A percentile compares a stretch with the other conserved stretches of the same genome.
phyloP scores from a whole-genome alignment of 495 filamentous ascomycete genomes.

The Penicillium riverlandense region DNA sequence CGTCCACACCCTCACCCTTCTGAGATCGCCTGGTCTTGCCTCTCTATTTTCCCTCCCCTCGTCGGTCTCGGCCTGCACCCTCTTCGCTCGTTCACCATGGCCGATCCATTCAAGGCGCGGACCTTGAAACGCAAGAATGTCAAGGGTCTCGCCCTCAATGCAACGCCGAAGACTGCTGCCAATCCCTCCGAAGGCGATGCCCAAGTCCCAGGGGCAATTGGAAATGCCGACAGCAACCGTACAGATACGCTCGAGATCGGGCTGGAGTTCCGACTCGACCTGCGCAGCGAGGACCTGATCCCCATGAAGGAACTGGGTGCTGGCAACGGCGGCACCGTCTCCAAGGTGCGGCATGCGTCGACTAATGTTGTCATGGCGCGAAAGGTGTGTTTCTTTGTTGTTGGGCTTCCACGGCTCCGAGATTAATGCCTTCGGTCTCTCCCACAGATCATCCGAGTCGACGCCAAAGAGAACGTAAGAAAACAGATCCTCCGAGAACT shows the following conservation, averaged over 20 bases:
- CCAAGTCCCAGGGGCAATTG: conserved; percentile 51
- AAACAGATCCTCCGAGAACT: conserved; percentile 94
- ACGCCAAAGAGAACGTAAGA: conserved; percentile 91
- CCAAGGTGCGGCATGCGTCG: conserved; percentile 91
- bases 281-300: conserved; percentile 86
- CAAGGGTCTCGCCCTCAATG: conserved; percentile 83
- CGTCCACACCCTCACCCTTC: too few relatives aligned
- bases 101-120: conserved; percentile 77
- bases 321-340: conserved; percentile 95
- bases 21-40: too few relatives aligned
- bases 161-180: conserved; percentile 51
- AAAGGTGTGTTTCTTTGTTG: conserved; percentile 58
- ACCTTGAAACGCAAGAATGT: conserved; percentile 97
- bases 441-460: conserved; percentile 87
- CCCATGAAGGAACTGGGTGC: conserved; percentile 90
- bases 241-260: conserved; percentile 89
- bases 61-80: too few relatives aligned
- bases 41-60: too few relatives aligned
- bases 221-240: conserved; percentile 52
- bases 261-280: conserved; percentile 88
- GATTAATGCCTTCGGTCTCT: not conserved
- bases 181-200: conserved; percentile 53
- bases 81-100: conserved; percentile 44
- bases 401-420: not conserved
- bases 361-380: conserved; percentile 95